These are phyloP conservation scores for Suillus bovinus DNA, from an alignment of 768 basidiomycete species.

Conservation along the genomic window DNA sequence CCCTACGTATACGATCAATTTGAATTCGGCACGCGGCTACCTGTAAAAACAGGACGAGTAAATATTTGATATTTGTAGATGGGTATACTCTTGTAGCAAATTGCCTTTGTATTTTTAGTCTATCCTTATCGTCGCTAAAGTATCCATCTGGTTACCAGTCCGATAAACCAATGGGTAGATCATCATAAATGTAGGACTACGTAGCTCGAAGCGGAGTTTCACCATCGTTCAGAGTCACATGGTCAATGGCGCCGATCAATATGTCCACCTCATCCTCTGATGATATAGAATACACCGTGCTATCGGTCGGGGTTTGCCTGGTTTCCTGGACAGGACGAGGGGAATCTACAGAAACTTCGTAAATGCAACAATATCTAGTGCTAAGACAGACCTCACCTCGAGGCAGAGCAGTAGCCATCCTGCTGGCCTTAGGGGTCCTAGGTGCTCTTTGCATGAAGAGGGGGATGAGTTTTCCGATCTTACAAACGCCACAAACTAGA, in stretches of 20 bases:
- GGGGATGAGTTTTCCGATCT: constrained; percentile 56
- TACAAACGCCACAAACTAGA: constrained; percentile 68
- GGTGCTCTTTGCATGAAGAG: constrained; percentile 47
- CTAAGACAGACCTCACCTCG: constrained; percentile 38
- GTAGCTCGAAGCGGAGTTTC: neutral
- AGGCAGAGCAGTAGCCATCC: constrained; percentile 44
- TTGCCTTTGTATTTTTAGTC: neutral
- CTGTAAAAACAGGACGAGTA: constrained; percentile 34
- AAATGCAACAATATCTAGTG: neutral
- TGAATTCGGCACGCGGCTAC: constrained; percentile 42
- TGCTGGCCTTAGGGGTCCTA: constrained; percentile 39
- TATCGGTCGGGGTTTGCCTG: neutral
- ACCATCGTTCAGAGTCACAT: constrained; percentile 5
- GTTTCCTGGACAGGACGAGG: constrained; percentile 9
- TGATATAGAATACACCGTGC: constrained; percentile 2
- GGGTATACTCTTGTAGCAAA: neutral
- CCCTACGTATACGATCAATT: constrained; percentile 47
- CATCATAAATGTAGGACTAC: too few species aligned
- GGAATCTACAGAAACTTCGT: constrained; percentile 17
- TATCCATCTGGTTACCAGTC: neutral
- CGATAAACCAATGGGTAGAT: neutral
- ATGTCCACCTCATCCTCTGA: constrained; percentile 14
- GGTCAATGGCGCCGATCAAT: constrained; percentile 15
- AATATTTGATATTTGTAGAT: constrained; percentile 1
- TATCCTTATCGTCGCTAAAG: constrained; percentile 3